Evolutionary conservation across 2,329 filamentous ascomycete genomes (phyloP).

Genomic region (Allantophomopsis cytisporea): DNA sequence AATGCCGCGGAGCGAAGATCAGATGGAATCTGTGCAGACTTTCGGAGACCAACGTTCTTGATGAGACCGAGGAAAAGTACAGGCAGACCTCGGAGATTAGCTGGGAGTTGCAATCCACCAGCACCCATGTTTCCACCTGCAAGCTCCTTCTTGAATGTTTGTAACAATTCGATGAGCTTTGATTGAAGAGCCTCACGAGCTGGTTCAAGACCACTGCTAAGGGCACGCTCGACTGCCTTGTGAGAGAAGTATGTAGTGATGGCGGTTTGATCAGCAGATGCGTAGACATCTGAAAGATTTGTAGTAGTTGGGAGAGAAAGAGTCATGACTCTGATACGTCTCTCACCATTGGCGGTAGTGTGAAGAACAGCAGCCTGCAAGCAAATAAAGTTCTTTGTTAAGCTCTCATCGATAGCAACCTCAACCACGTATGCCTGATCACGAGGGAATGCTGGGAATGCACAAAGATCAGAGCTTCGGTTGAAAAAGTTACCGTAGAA

Average conservation of each 20-base stretch:
- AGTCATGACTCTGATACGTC: constrained; percentile 88
- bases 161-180: constrained; percentile 83
- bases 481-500: constrained; percentile 99
- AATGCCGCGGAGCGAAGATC: constrained; percentile 89
- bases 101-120: constrained; percentile 82
- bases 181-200: constrained; percentile 82
- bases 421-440: constrained; percentile 97
- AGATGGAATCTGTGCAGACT: constrained; percentile 85
- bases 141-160: constrained; percentile 94
- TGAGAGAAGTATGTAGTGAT: constrained; percentile 92
- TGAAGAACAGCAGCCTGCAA: constrained; percentile 91
- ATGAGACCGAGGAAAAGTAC: constrained; percentile 87
- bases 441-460: constrained; percentile 93
- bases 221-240: constrained; percentile 85
- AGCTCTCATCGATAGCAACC: constrained; percentile 90
- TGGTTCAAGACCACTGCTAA: constrained; percentile 77
- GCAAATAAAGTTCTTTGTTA: constrained; percentile 84
- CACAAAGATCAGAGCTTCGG: constrained; percentile 90
- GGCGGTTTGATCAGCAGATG: constrained; percentile 86
- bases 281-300: constrained; percentile 80
- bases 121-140: constrained; percentile 91
- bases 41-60: constrained; percentile 89
- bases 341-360: constrained; percentile 94
- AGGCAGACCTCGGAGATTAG: constrained; percentile 78
- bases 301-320: constrained; percentile 87